Percentiles rank a stretch among this genome's conserved stretches.
These are phyloP conservation scores for Rhizopus arrhizus DNA, from an alignment of 371 early-diverging fungal species.

Conservation along the genomic window DNA sequence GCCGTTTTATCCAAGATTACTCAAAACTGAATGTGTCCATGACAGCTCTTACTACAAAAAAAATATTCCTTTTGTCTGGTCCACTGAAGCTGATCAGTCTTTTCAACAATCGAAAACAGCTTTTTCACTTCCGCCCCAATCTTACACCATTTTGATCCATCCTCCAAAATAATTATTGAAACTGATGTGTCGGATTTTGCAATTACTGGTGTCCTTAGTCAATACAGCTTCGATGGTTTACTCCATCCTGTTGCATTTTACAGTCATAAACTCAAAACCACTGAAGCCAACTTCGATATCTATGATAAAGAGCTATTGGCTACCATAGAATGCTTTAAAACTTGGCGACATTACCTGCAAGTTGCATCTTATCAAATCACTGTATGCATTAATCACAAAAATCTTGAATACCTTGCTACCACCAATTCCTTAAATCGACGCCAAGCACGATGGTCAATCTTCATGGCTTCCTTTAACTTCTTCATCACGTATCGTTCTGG, in stretches of 20 bases:
- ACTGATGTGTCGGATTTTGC: constrained; percentile 56
- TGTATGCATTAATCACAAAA: constrained; percentile 55
- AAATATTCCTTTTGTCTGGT: constrained; percentile 39
- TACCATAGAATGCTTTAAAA: constrained; percentile 38
- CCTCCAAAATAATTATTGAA: constrained; percentile 39
- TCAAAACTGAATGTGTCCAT: constrained; percentile 43
- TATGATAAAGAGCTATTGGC: constrained; percentile 59
- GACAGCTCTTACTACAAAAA: constrained; percentile 35
- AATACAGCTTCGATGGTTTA: constrained; percentile 25
- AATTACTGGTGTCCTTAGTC: constrained; percentile 48
- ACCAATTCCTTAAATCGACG: constrained; percentile 32
- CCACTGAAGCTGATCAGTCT: constrained; percentile 17
- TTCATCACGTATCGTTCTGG: constrained; percentile 45
- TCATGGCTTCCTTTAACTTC: constrained; percentile 41
- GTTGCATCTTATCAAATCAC: constrained; percentile 27
- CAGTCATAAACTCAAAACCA: constrained; percentile 31
- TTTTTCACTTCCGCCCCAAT: constrained; percentile 38
- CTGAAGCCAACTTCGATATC: constrained; percentile 49
- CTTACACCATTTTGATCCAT: constrained; percentile 25
- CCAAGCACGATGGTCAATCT: constrained; percentile 41
- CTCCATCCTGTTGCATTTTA: constrained; percentile 46
- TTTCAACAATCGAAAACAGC: constrained; percentile 44
- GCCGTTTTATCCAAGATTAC: constrained; percentile 49
- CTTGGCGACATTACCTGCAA: constrained; percentile 50
- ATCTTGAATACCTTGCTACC: constrained; percentile 42